Evolutionary conservation across 495 filamentous ascomycete species (phyloP).

Genomic region (Trichocladium uniseriatum): DNA sequence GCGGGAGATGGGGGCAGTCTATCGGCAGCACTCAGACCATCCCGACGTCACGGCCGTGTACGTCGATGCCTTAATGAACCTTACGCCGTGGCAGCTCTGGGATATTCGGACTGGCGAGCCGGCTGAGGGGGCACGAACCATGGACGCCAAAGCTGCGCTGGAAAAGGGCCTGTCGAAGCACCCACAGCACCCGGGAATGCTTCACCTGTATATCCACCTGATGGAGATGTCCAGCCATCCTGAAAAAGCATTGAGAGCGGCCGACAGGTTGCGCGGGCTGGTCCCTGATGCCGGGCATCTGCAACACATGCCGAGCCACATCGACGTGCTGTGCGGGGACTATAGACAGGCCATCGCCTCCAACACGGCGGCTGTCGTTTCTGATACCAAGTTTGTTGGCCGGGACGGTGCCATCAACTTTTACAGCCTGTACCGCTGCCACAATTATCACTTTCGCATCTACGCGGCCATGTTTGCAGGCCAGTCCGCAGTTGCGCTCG

Average conservation of each 20-base stretch:
- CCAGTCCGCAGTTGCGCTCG: constrained; percentile 45
- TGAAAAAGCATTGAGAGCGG: constrained; percentile 46
- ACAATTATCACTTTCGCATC: constrained; percentile 59
- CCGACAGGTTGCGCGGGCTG: constrained; percentile 51
- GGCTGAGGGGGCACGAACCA: constrained; percentile 41
- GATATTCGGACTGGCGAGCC: constrained; percentile 50
- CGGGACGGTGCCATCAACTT: constrained; percentile 48
- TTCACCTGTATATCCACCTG: constrained; percentile 64
- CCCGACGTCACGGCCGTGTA: constrained; percentile 53
- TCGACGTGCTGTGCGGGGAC: constrained; percentile 59
- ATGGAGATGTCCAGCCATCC: constrained; percentile 64
- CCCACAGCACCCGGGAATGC: constrained; percentile 51
- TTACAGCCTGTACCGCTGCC: constrained; percentile 58
- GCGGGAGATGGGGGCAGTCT: constrained; percentile 50
- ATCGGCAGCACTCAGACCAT: constrained; percentile 44
- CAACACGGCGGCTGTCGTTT: constrained; percentile 53
- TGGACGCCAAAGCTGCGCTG: constrained; percentile 48
- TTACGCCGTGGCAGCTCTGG: constrained; percentile 61
- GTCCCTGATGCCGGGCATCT: constrained; percentile 60
- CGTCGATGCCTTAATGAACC: constrained; percentile 59
- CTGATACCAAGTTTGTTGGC: constrained; percentile 51
- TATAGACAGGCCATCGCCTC: constrained; percentile 52
- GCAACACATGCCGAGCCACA: constrained; percentile 64
- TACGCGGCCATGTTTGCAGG: constrained; percentile 66
- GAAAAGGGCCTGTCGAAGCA: constrained; percentile 41